Conservation (phyloP, 805 yeast species). For the Saturnispora halmiae region DNA sequence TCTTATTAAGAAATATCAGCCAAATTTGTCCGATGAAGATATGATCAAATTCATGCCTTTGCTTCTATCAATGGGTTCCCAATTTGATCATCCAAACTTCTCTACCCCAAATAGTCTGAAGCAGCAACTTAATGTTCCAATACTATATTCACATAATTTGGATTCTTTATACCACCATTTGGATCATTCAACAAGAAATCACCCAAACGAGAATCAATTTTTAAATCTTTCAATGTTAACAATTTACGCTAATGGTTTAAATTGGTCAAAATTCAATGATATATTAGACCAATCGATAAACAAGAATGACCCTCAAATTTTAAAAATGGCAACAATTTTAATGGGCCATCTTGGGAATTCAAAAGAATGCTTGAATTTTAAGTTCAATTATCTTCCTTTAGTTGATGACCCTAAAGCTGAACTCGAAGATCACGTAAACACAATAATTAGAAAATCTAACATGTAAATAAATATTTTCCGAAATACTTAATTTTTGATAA, state of each 20-base stretch:
- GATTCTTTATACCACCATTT: conserved; percentile 4
- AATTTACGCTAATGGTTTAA: conserved; percentile 14
- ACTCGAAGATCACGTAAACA: conserved; percentile 4
- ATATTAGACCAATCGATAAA: conserved; percentile 12
- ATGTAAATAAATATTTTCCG: background rate
- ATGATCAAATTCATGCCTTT: conserved; percentile 21
- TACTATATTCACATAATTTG: conserved; percentile 11
- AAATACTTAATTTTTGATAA: conserved; percentile 1
- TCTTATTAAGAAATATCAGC: conserved; percentile 17
- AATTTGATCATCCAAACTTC: conserved; percentile 21
- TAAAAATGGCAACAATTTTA: conserved; percentile 12
- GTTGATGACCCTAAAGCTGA: conserved; percentile 9
- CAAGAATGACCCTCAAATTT: conserved; percentile 12
- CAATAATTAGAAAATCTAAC: conserved; percentile 3
- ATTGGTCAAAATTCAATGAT: conserved; percentile 12
- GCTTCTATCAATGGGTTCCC: conserved; percentile 23
- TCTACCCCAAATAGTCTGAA: conserved; percentile 13
- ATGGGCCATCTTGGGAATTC: conserved; percentile 12
- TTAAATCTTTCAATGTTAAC: conserved; percentile 14
- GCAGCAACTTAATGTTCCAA: background rate
- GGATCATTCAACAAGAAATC: conserved; percentile 2
- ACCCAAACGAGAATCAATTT: conserved; percentile 7
- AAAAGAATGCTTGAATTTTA: conserved; percentile 9
- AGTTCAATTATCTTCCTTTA: conserved; percentile 13
- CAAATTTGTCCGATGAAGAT: conserved; percentile 16